Conservation (phyloP, 2,329 filamentous ascomycete species). For the Aspergillus sp. region DNA sequence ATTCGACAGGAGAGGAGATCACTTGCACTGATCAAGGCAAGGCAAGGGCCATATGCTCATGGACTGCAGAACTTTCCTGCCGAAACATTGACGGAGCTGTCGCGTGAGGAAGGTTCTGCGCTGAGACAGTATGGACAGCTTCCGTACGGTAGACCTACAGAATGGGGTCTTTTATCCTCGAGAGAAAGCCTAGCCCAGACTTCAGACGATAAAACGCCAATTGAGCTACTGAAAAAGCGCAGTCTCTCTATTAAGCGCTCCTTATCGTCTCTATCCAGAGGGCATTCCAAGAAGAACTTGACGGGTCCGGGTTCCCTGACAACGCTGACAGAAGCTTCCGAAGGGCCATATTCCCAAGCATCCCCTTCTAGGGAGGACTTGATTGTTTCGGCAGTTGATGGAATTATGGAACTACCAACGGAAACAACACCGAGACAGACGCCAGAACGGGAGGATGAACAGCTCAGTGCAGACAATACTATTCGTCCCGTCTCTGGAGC, state of each 20-base stretch:
- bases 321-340: slow-evolving; percentile 36
- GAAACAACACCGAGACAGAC: slow-evolving; percentile 44
- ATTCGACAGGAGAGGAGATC: slow-evolving; percentile 40
- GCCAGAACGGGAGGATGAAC: slow-evolving; percentile 37
- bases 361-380: slow-evolving; percentile 35
- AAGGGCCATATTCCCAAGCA: slow-evolving; percentile 24
- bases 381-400: slow-evolving; percentile 40
- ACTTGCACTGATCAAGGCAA: slow-evolving; percentile 30
- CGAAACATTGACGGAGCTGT: slow-evolving; percentile 38
- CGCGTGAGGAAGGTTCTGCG: slow-evolving; percentile 36
- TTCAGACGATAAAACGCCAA: slow-evolving; percentile 27
- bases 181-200: slow-evolving; percentile 34
- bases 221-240: slow-evolving; percentile 32
- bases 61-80: slow-evolving; percentile 29
- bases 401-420: slow-evolving; percentile 38
- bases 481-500: slow-evolving; percentile 35
- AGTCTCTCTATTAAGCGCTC: slow-evolving; percentile 42
- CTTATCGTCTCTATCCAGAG: slow-evolving; percentile 32
- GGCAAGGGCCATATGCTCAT: slow-evolving; percentile 26
- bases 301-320: slow-evolving; percentile 38
- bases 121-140: slow-evolving; percentile 40
- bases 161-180: slow-evolving; percentile 42
- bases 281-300: slow-evolving; percentile 34
- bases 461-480: slow-evolving; percentile 26
- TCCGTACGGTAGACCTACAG: slow-evolving; percentile 39